phyloP scores from a whole-genome alignment of 352 stramenopile species.

The Paralagenidium karlingii region DNA sequence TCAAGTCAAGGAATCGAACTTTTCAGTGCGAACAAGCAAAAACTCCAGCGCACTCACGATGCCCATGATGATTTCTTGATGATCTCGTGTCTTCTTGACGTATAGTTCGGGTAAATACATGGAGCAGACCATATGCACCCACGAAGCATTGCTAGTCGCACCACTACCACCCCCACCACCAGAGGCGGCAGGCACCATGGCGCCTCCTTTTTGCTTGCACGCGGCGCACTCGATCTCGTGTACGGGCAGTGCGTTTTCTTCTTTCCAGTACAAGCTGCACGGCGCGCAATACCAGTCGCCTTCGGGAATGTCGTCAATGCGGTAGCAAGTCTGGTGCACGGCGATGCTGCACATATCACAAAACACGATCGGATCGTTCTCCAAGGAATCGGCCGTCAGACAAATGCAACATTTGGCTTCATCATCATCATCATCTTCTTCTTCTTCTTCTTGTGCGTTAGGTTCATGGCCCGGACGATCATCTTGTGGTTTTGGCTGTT shows the following conservation, averaged over 20 bases:
- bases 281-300: conserved; percentile 67
- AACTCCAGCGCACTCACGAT: conserved; percentile 1
- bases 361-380: conserved; percentile 67
- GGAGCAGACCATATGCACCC: conserved; percentile 67
- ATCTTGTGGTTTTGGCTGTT: too few relatives aligned
- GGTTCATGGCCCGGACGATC: too few relatives aligned
- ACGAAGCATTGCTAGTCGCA: conserved; percentile 23
- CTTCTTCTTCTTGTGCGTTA: background rate
- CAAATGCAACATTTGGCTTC: conserved; percentile 55
- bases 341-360: conserved; percentile 58
- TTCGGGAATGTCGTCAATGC: conserved; percentile 44
- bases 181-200: conserved; percentile 13
- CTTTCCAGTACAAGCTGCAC: conserved; percentile 36
- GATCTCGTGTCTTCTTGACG: conserved; percentile 10
- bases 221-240: conserved; percentile 17
- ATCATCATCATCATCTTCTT: conserved; percentile 16
- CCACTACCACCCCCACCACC: too few relatives aligned
- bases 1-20: background rate
- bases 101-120: conserved; percentile 73
- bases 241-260: conserved; percentile 30
- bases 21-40: background rate
- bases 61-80: background rate
- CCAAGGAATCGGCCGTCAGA: conserved; percentile 41
- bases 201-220: conserved; percentile 35
- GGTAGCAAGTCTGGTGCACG: conserved; percentile 76